A percentile compares a stretch with the other conserved stretches of the same genome.
phyloP scores from a whole-genome alignment of 1,139 yeast species.

The Scheffersomyces stambukii region DNA sequence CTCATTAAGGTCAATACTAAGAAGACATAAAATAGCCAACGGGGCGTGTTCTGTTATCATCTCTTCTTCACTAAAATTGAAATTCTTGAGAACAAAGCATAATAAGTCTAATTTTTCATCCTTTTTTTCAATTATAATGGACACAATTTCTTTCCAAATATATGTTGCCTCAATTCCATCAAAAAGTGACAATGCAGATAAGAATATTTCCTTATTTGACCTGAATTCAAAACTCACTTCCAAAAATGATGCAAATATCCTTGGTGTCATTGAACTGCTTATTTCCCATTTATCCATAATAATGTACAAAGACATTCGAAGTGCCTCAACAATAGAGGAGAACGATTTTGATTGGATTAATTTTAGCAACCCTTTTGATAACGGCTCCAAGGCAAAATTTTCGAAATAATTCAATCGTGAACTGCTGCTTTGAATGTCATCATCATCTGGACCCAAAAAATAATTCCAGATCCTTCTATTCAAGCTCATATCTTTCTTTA shows the following conservation, averaged over 20 bases:
- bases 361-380: constrained; percentile 51
- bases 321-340: constrained; percentile 43
- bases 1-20: constrained; percentile 12
- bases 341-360: constrained; percentile 33
- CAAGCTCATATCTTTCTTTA: constrained; percentile 86
- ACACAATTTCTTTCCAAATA: constrained; percentile 66
- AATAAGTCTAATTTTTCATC: constrained; percentile 38
- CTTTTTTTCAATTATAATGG: constrained; percentile 10
- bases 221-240: constrained; percentile 22
- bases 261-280: constrained; percentile 68
- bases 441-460: constrained; percentile 69
- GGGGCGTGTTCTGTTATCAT: constrained; percentile 78
- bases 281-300: constrained; percentile 94
- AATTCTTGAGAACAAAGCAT: constrained; percentile 56
- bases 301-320: constrained; percentile 58
- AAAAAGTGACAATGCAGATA: constrained; percentile 64
- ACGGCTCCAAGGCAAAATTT: constrained; percentile 45
- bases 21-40: constrained; percentile 50
- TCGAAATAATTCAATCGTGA: constrained; percentile 47
- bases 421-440: constrained; percentile 20
- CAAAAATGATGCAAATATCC: constrained; percentile 62
- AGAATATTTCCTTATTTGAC: constrained; percentile 40
- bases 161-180: constrained; percentile 78
- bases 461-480: constrained; percentile 92
- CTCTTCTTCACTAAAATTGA: constrained; percentile 81